phyloP scores from a whole-genome alignment of 768 basidiomycete genomes.

The Mrakia blollopis region DNA sequence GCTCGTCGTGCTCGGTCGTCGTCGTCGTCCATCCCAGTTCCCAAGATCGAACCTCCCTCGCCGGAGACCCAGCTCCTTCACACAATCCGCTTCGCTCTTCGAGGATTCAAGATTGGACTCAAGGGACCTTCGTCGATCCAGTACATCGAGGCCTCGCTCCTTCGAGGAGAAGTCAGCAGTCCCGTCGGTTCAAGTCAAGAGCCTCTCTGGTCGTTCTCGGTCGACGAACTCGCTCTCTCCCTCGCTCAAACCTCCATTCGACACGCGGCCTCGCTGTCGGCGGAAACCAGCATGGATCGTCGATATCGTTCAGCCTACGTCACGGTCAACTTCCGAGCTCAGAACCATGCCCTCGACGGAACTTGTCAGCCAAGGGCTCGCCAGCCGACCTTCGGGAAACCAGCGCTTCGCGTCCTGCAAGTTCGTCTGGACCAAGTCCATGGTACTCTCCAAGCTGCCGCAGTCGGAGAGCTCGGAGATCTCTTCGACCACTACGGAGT shows the following conservation, averaged over 20 bases:
- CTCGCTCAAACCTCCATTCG: conserved; percentile 54
- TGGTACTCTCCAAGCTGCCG: conserved; percentile 90
- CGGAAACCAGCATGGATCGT: conserved; percentile 52
- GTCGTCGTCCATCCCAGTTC: not conserved
- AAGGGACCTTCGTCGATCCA: conserved; percentile 68
- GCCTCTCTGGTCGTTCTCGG: conserved; percentile 61
- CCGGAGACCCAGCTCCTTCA: not conserved
- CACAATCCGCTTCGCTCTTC: conserved; percentile 48
- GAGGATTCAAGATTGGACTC: conserved; percentile 73
- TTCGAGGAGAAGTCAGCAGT: conserved; percentile 56
- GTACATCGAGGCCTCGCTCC: conserved; percentile 68
- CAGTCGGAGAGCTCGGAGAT: conserved; percentile 83
- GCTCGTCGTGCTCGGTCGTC: not conserved
- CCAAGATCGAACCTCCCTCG: not conserved
- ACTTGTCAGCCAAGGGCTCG: conserved; percentile 22
- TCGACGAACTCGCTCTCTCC: conserved; percentile 76
- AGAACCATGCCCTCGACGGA: conserved; percentile 34
- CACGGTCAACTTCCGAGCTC: conserved; percentile 61
- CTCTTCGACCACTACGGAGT: conserved; percentile 70
- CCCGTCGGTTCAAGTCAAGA: conserved; percentile 46
- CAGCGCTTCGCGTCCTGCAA: conserved; percentile 41
- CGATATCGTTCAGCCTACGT: conserved; percentile 76
- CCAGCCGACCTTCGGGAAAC: conserved; percentile 27
- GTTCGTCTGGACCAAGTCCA: conserved; percentile 69
- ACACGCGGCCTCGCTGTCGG: conserved; percentile 35